A percentile compares a stretch with the other conserved stretches of the same genome.
Conservation (phyloP, 1,284 basidiomycete species). For the Cryptococcus neoformans region DNA sequence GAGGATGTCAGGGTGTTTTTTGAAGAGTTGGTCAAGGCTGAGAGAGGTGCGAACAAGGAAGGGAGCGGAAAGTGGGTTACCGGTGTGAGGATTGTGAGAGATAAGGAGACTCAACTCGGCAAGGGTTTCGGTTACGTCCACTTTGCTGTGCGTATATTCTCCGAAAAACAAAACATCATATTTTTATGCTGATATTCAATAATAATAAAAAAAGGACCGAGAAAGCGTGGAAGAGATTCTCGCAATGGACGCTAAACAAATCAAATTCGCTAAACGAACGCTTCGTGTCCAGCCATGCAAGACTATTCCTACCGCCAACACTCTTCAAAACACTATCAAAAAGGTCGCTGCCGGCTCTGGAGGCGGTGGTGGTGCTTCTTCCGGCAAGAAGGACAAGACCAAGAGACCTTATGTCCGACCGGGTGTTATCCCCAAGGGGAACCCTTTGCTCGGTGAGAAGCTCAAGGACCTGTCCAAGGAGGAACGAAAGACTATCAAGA, state of each 20-base stretch:
- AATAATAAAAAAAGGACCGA: constrained; percentile 69
- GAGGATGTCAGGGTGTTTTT: constrained; percentile 86
- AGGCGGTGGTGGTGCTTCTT: no score
- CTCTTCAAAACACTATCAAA: constrained; percentile 16
- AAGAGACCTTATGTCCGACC: constrained; percentile 3
- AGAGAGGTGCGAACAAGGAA: constrained; percentile 68
- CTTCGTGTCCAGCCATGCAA: constrained; percentile 84
- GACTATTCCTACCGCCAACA: constrained; percentile 47
- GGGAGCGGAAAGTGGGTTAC: constrained; percentile 63
- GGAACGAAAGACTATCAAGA: constrained; percentile 76
- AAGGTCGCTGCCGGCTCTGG: constrained; percentile 15
- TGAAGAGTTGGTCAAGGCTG: constrained; percentile 69
- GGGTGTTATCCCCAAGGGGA: constrained; percentile 61
- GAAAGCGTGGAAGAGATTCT: constrained; percentile 86
- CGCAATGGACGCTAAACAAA: constrained; percentile 65
- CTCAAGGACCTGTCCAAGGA: constrained; percentile 75
- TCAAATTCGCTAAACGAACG: constrained; percentile 86
- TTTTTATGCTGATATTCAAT: constrained; percentile 48
- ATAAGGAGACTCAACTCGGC: constrained; percentile 91
- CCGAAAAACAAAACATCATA: not conserved
- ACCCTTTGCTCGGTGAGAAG: constrained; percentile 72
- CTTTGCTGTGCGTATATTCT: constrained; percentile 63
- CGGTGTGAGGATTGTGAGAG: constrained; percentile 81
- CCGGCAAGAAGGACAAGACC: constrained; percentile 3
- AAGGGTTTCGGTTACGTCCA: constrained; percentile 97